Percentiles rank a stretch among this genome's conserved stretches.
phyloP scores from a whole-genome alignment of 2,329 filamentous ascomycete species.

The Lasiodiplodia sp. region DNA sequence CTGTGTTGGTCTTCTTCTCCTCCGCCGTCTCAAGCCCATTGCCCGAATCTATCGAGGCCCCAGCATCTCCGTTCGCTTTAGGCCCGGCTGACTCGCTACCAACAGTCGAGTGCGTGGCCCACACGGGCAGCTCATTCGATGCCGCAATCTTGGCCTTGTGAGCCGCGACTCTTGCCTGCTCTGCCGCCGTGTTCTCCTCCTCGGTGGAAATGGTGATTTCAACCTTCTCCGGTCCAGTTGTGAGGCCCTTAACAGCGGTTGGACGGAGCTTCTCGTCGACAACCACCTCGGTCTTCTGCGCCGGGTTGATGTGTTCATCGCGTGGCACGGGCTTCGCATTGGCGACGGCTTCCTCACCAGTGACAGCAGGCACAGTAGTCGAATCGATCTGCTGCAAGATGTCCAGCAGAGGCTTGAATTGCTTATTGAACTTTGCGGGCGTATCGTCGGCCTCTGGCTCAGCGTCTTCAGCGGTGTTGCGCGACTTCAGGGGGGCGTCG shows the following conservation, averaged over 20 bases:
- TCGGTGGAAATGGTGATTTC: slow-evolving; percentile 72
- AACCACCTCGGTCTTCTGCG: slow-evolving; percentile 65
- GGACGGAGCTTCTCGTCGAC: slow-evolving; percentile 63
- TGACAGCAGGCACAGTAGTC: slow-evolving; percentile 74
- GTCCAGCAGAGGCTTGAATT: slow-evolving; percentile 80
- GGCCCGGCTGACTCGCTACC: slow-evolving; percentile 53
- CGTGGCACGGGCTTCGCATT: slow-evolving; percentile 70
- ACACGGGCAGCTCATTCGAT: slow-evolving; percentile 74
- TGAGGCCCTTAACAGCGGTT: slow-evolving; percentile 73
- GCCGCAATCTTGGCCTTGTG: slow-evolving; percentile 70
- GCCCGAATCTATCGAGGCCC: slow-evolving; percentile 32
- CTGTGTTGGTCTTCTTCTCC: slow-evolving; percentile 59
- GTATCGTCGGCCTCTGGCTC: slow-evolving; percentile 66
- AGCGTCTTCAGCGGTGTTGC: slow-evolving; percentile 40
- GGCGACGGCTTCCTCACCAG: slow-evolving; percentile 73
- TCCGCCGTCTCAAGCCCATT: slow-evolving; percentile 52
- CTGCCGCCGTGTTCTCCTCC: slow-evolving; percentile 71
- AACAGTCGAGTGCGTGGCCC: slow-evolving; percentile 76
- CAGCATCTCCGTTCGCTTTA: slow-evolving; percentile 1
- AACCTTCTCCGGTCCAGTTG: slow-evolving; percentile 72
- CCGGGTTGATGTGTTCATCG: slow-evolving; percentile 70
- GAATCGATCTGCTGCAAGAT: slow-evolving; percentile 79
- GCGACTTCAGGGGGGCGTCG: slow-evolving; percentile 62
- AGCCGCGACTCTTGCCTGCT: slow-evolving; percentile 69
- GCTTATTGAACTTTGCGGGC: slow-evolving; percentile 68